Conservation (phyloP, 2,329 filamentous ascomycete genomes). For the Pseudocercospora ulei region DNA sequence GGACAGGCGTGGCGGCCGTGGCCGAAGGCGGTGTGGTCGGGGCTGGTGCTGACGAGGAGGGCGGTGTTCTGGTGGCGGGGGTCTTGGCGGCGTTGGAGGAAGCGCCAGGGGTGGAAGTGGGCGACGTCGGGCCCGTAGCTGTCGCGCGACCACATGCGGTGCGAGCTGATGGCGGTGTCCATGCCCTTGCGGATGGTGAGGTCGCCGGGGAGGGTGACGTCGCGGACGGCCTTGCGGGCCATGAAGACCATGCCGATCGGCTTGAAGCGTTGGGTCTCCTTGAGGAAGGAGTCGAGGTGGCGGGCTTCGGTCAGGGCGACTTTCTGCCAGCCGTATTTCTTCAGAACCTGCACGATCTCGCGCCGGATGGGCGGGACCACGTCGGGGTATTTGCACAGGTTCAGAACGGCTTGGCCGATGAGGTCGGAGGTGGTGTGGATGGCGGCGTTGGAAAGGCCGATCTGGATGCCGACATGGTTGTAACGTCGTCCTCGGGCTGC, state of each 20-base stretch:
- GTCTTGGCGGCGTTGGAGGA: constrained; percentile 18
- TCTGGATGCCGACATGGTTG: constrained; percentile 22
- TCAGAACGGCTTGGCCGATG: constrained; percentile 23
- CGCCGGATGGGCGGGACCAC: constrained; percentile 17
- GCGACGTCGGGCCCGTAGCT: constrained; percentile 21
- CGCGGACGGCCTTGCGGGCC: constrained; percentile 23
- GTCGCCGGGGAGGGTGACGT: constrained; percentile 28
- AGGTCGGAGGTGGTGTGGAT: constrained; percentile 30
- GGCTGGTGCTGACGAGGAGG: constrained; percentile 19
- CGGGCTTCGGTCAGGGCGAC: constrained; percentile 28
- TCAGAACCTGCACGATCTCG: constrained; percentile 27
- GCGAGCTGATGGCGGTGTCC: constrained; percentile 15
- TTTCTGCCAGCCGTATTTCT: constrained; percentile 29
- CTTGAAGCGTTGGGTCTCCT: constrained; percentile 31
- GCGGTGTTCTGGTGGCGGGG: constrained; percentile 21
- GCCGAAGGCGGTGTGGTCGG: constrained; percentile 27
- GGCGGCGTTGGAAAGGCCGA: constrained; percentile 24
- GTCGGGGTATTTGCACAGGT: constrained; percentile 20
- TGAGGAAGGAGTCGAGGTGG: constrained; percentile 33
- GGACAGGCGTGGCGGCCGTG: constrained; percentile 33
- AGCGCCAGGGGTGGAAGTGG: constrained; percentile 25
- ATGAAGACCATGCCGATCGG: constrained; percentile 21
- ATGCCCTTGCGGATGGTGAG: constrained; percentile 25
- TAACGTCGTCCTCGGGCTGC: constrained; percentile 20
- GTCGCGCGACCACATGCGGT: constrained; percentile 16